phyloP scores from a whole-genome alignment of 106 monocot genomes.

The Dioscorea zingiberensis region DNA sequence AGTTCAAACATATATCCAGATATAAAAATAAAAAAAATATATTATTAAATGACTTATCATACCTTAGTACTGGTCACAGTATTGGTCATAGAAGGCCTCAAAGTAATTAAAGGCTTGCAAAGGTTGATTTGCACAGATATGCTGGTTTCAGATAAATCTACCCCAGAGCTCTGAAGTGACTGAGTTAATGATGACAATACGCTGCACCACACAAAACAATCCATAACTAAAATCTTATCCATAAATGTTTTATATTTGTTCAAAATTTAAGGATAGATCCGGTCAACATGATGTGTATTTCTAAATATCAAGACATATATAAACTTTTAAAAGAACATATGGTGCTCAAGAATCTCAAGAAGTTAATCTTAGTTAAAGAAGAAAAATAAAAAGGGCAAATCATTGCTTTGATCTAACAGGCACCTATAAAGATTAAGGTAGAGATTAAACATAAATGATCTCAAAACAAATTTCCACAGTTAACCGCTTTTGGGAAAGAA shows the following conservation, averaged over 20 bases:
- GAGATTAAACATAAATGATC: too few relatives aligned
- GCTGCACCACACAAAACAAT: conserved; percentile 23
- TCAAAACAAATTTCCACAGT: too few relatives aligned
- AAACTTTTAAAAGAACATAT: background rate
- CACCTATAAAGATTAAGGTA: too few relatives aligned
- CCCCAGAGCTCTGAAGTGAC: conserved; percentile 68
- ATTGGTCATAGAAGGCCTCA: conserved; percentile 10
- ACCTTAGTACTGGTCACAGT: conserved; percentile 38
- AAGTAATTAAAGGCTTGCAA: conserved; percentile 38
- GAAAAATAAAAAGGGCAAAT: background rate
- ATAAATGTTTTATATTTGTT: too few relatives aligned
- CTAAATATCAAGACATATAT: background rate
- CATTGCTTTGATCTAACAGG: too few relatives aligned
- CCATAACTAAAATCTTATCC: background rate
- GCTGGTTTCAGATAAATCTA: conserved; percentile 75
- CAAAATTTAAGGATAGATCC: background rate
- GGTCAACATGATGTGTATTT: background rate
- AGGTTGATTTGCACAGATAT: conserved; percentile 80
- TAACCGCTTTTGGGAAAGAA: too few relatives aligned
- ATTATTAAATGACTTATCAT: background rate
- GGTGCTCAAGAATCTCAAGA: background rate
- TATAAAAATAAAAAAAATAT: too few relatives aligned
- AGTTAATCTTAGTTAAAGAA: background rate
- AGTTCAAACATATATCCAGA: too few relatives aligned
- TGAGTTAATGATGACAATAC: conserved; percentile 49